Percentiles rank a stretch among this genome's conserved stretches.
Conservation (phyloP, 2,329 filamentous ascomycete genomes). For the Colletotrichum lindemuthianum region DNA sequence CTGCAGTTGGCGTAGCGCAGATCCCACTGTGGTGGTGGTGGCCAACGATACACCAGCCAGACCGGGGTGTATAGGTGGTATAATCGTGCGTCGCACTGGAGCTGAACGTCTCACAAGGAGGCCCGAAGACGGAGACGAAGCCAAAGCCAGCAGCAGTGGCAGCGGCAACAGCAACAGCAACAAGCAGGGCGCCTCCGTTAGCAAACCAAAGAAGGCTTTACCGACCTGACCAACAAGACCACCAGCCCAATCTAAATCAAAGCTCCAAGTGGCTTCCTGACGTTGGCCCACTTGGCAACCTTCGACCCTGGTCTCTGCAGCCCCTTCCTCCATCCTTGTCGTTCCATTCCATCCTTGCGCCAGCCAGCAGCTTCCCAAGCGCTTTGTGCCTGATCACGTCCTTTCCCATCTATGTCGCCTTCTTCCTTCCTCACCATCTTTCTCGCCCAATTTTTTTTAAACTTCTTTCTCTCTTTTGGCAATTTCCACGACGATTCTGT, state of each 20-base stretch:
- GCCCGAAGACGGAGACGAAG: no score
- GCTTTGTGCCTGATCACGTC: no score
- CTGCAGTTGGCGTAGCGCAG: conserved; percentile 29
- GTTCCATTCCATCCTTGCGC: conserved; percentile 1
- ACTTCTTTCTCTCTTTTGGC: neutral
- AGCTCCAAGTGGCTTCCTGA: no score
- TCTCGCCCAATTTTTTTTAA: neutral
- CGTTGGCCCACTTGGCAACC: neutral
- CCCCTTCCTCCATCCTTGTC: conserved; percentile 4
- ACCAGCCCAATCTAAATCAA: no score
- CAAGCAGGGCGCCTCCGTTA: conserved; percentile 7
- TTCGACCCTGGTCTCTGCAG: neutral
- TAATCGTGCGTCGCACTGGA: conserved; percentile 6
- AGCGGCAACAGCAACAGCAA: neutral
- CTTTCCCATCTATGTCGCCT: neutral
- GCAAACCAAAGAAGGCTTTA: conserved; percentile 10
- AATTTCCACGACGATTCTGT: no score
- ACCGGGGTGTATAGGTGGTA: neutral
- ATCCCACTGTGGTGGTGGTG: conserved; percentile 7
- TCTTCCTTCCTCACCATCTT: neutral
- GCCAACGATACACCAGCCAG: neutral
- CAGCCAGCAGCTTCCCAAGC: neutral
- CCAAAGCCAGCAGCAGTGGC: no score
- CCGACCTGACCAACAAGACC: conserved; percentile 25
- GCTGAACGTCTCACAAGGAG: conserved; percentile 11